Base-by-base conservation (phyloP, 306 rosid species). In the Fragaria vesca region DNA sequence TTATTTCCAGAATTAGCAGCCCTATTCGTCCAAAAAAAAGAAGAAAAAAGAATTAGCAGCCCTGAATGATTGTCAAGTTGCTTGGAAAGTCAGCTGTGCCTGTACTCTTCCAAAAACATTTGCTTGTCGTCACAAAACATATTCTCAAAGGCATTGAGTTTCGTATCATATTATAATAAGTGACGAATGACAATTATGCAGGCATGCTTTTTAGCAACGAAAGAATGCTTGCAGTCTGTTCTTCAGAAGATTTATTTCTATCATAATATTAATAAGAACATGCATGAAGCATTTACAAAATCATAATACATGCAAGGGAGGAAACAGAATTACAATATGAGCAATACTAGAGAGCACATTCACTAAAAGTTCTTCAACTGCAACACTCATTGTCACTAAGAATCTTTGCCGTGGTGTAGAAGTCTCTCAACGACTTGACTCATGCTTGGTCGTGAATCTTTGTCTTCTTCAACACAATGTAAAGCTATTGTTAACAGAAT, bases 381-480 rank as follows among this genome's bases (percentile, higher is more conserved):
- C n/a, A 30, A 61, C 36, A 58, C 34, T 58, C 16, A n/a, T 6
- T 62, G 67, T 4, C 68, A 62, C 30, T 72, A 21, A 34, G 18
- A 6, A 13, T 38, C 67, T 24, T 55, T 13, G 51, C 26, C 52
- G 15, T 42, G 55, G 16, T 13, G 52, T 0, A 30, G 12, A 81
- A 87, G 93, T 62, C 81, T 80, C 66, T 87, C 85, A 38, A 70
- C 87, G 0, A 89, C 90, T 63, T 87, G 90, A 32, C 90, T 86
- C 96, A 89, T 87, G 7, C 88, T 73, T 0, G 96, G 93, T 78
- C 96, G 87, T 66, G 81, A 72, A 36, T 82, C 81, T 85, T 66
- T 91, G 57, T 91, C 86, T 82, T 89, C 93, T 68, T 83, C 65
- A 18, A 84, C 90, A 55, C 96, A 91, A 21, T 73, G 83, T 71